Conservation (phyloP, 164 flowering plant species). For the Taxillus chinensis region DNA sequence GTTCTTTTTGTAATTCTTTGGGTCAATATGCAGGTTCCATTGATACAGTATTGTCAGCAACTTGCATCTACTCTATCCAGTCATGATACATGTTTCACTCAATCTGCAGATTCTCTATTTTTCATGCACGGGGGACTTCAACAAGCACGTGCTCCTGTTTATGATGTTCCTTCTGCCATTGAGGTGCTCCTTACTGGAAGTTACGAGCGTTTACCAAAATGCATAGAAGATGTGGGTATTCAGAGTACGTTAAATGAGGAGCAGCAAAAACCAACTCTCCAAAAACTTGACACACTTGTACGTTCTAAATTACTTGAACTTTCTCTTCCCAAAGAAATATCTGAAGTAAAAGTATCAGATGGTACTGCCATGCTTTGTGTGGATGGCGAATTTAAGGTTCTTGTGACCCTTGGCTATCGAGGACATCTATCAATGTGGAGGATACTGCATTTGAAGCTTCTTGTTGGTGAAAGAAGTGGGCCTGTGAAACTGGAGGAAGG, state of each 20-base stretch:
- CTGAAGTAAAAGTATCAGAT: conserved; percentile 70
- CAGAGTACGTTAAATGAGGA: conserved; percentile 51
- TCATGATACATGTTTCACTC: conserved; percentile 95
- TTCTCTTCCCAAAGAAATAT: conserved; percentile 66
- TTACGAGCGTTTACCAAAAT: conserved; percentile 83
- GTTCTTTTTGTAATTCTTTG: not conserved
- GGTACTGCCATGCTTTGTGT: conserved; percentile 77
- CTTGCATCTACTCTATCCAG: conserved; percentile 84
- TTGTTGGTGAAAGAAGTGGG: conserved; percentile 88
- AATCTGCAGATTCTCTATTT: conserved; percentile 91
- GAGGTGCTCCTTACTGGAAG: conserved; percentile 78
- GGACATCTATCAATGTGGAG: conserved; percentile 94
- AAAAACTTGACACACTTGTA: conserved; percentile 69
- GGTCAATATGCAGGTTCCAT: conserved; percentile 63
- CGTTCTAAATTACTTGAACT: conserved; percentile 80
- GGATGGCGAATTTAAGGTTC: conserved; percentile 86
- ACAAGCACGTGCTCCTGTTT: conserved; percentile 96
- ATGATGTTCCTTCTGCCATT: conserved; percentile 95
- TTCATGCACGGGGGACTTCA: conserved; percentile 97
- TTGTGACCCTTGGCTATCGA: conserved; percentile 91
- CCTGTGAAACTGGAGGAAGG: conserved; percentile 69
- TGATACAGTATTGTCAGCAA: conserved; percentile 91
- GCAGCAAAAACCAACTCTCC: conserved; percentile 66
- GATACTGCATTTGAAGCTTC: conserved; percentile 85
- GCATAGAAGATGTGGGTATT: conserved; percentile 75